A percentile compares a stretch with the other conserved stretches of the same genome.
Evolutionary conservation across 805 yeast species (phyloP).

Genomic region (Wickerhamiella kurtzmanii): DNA sequence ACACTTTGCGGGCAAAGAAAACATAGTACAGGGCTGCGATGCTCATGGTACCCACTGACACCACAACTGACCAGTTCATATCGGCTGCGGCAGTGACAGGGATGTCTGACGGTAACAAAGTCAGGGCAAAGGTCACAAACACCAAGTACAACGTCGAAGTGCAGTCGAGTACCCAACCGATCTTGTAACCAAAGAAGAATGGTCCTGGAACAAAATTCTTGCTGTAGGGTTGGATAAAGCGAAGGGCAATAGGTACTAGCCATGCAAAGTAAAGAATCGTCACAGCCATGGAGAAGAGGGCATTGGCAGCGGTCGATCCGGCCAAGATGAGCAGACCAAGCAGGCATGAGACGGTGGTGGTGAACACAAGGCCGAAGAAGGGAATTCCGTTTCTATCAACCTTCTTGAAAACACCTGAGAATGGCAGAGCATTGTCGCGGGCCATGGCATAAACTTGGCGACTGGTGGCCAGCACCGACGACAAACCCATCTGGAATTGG

Average conservation of each 20-base stretch:
- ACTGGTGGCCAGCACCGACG: slow-evolving; percentile 49
- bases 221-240: slow-evolving; percentile 38
- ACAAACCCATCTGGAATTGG: slow-evolving; percentile 14
- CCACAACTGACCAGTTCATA: slow-evolving; percentile 56
- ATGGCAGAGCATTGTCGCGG: slow-evolving; percentile 55
- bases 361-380: slow-evolving; percentile 41
- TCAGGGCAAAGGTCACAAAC: slow-evolving; percentile 39
- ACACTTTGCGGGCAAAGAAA: slow-evolving; percentile 44
- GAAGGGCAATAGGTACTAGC: slow-evolving; percentile 44
- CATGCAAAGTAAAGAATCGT: slow-evolving; percentile 50
- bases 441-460: slow-evolving; percentile 56
- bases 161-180: slow-evolving; percentile 33
- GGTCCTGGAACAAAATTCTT: slow-evolving; percentile 45
- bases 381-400: slow-evolving; percentile 46
- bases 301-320: slow-evolving; percentile 48
- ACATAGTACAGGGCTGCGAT: slow-evolving; percentile 38
- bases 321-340: slow-evolving; percentile 44
- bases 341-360: slow-evolving; percentile 39
- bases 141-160: slow-evolving; percentile 30
- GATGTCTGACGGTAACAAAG: slow-evolving; percentile 42
- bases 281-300: slow-evolving; percentile 56
- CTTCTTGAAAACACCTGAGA: slow-evolving; percentile 28
- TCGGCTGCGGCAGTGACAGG: slow-evolving; percentile 44
- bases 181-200: slow-evolving; percentile 40
- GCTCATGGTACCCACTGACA: slow-evolving; percentile 46